Conservation (phyloP, 768 basidiomycete species). For the Boletus sp. region DNA sequence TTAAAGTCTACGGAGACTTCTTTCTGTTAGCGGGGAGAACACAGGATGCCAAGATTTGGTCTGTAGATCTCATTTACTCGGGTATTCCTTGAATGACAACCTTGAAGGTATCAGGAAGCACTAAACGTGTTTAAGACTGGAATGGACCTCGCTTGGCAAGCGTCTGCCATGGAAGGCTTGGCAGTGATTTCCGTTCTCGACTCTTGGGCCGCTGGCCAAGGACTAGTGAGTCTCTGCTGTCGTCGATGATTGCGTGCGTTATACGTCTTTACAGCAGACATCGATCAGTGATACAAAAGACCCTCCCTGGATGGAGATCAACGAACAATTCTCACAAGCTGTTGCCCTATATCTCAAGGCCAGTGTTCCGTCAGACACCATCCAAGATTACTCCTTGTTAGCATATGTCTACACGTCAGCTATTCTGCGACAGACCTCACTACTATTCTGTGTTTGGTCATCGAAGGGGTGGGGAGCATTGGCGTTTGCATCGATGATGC, state of each 20-base stretch:
- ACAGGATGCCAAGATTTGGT: constrained; percentile 82
- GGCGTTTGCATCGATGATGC: constrained; percentile 72
- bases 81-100: constrained; percentile 15
- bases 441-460: constrained; percentile 78
- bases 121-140: constrained; percentile 68
- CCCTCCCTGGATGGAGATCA: constrained; percentile 74
- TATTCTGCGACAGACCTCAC: constrained; percentile 67
- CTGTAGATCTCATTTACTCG: constrained; percentile 20
- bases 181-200: constrained; percentile 78
- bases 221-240: constrained; percentile 49
- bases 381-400: constrained; percentile 57
- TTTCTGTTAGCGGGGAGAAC: constrained; percentile 84
- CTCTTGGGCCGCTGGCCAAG: constrained; percentile 76
- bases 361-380: constrained; percentile 47
- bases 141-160: constrained; percentile 86
- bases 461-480: constrained; percentile 86
- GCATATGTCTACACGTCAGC: constrained; percentile 64
- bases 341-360: constrained; percentile 57
- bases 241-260: background rate
- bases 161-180: constrained; percentile 80
- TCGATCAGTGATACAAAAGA: constrained; percentile 53
- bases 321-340: constrained; percentile 70
- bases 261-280: constrained; percentile 44
- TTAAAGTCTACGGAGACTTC: constrained; percentile 86
- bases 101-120: constrained; percentile 79